Base-by-base conservation (phyloP, 2,329 filamentous ascomycete species). In the Arthrinium puccinioides region DNA sequence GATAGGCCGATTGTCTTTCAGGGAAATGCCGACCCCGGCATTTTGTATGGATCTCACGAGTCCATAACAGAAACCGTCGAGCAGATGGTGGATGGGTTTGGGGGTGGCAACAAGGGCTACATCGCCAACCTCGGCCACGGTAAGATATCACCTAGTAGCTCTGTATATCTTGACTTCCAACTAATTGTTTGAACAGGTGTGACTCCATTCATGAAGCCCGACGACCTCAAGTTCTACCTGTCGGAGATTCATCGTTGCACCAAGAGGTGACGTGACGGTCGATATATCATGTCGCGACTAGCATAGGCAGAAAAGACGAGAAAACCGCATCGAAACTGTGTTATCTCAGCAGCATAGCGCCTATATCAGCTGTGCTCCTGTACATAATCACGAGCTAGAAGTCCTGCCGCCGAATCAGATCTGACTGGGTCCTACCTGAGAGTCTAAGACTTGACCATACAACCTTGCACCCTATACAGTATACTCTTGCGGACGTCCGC, bases 81-180 rank as follows among this genome's bases (percentile, higher is more conserved):
- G 62, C 71, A 81, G 32, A 95, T 96, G 84, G 87, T 94, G 2
- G 67, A 80, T 44, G 90, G 90, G 0, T 98, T 97, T 42, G 79
- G 78, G 58, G 64, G 66, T 5, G 79, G 81, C 44, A 84, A 83
- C 38, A 80, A 89, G 60, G 87, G 90, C 27, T 98, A 92, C 90
- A 97, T 98, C 50, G 87, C 86, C 32, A 98, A 98, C 59, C 72
- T 98, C 44, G 92, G 92, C 8, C 92, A 98, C 57, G 92, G 92
- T 86, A 74, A 54, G 79, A 61, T 7, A 15, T 4, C 3, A 4
- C 14, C 18, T n/a, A n/a, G n/a, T n/a, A 26, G n/a, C 9, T 26
- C n/a, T 9, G 24, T 26, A 26, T 26, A 26, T 26, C 24, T 9
- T 26, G 24, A n/a, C n/a, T n/a, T n/a, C n/a, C n/a, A n/a, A 26